Base-by-base conservation (phyloP, 2,329 filamentous ascomycete genomes). In the Aaosphaeria arxii region DNA sequence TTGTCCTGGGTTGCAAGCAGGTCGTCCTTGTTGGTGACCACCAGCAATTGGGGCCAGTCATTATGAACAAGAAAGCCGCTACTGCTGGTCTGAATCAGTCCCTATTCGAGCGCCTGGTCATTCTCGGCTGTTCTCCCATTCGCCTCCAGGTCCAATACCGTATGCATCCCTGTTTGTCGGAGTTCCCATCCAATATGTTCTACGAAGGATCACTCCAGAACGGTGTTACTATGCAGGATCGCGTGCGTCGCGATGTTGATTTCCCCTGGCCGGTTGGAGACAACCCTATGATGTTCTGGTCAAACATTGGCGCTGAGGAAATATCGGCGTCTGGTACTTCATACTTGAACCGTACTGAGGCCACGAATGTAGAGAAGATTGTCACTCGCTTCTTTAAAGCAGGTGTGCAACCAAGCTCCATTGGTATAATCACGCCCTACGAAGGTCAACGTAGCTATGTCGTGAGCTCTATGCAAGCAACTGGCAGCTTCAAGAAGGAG, bases 231-330 rank as follows among this genome's bases (percentile, higher is more conserved):
- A 88, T 88, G 67, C 86, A 89, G 58, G 87, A 95, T 64, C 87
- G 94, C 51, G 80, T 97, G 54, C 87, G 92, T 53, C 87, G 87
- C 56, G 92, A 99, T 61, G 90, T 99, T 30, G 94, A 99, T 71
- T 99, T 99, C 70, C 94, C 94, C 9, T 99, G 94, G 94, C 94
- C 94, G 3, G 89, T 96, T 30, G 83, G 79, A 17, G 92, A 97
- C 67, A 90, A 86, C 59, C 94, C 94, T 3, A 99, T 99, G 94
- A 97, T 97, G 94, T 99, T 99, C 76, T 99, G 94, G 94, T 95
- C 91, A 29, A 99, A 99, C 68, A 77, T 96, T 47, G 94, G 94
- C 51, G 95, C 95, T 51, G 94, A 99, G 71, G 94, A 99, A 71
- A 99, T 99, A 44, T 96, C 92, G 5, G 94, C 94, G 1, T 96